Evolutionary conservation across 2,329 filamentous ascomycete genomes (phyloP).

Genomic region (Fusarium burgessii): DNA sequence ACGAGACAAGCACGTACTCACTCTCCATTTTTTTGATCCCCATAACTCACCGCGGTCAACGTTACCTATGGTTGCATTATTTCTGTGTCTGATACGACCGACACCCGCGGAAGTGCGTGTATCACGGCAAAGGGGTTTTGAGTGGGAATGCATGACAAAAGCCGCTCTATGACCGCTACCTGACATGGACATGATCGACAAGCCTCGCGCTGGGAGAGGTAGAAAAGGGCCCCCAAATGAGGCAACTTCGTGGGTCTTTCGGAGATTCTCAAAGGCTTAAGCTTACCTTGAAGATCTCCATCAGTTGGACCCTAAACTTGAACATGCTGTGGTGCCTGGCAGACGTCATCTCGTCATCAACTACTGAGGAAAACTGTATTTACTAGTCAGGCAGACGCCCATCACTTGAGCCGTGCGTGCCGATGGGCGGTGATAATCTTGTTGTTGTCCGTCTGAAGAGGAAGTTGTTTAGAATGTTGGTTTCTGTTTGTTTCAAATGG

Average conservation of each 20-base stretch:
- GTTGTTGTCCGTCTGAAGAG: background rate
- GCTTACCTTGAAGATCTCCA: conserved; percentile 42
- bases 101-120: conserved; percentile 24
- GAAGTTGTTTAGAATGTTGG: background rate
- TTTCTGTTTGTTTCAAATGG: background rate
- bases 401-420: conserved; percentile 24
- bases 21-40: conserved; percentile 14
- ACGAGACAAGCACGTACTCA: background rate
- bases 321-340: conserved; percentile 28
- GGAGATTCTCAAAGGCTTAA: conserved; percentile 42
- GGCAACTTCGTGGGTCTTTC: conserved; percentile 19
- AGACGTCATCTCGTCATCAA: conserved; percentile 37
- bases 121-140: conserved; percentile 26
- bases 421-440: conserved; percentile 9
- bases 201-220: conserved; percentile 3
- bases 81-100: background rate
- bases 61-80: conserved; percentile 13
- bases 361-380: conserved; percentile 24
- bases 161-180: conserved; percentile 31
- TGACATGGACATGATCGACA: conserved; percentile 29
- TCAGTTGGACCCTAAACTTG: conserved; percentile 39
- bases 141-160: conserved; percentile 25
- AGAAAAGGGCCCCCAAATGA: conserved; percentile 10
- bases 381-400: conserved; percentile 5
- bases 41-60: conserved; percentile 8